Conservation (phyloP, 225 moss, liverwort and hornwort species). For the Lunularia cruciata region DNA sequence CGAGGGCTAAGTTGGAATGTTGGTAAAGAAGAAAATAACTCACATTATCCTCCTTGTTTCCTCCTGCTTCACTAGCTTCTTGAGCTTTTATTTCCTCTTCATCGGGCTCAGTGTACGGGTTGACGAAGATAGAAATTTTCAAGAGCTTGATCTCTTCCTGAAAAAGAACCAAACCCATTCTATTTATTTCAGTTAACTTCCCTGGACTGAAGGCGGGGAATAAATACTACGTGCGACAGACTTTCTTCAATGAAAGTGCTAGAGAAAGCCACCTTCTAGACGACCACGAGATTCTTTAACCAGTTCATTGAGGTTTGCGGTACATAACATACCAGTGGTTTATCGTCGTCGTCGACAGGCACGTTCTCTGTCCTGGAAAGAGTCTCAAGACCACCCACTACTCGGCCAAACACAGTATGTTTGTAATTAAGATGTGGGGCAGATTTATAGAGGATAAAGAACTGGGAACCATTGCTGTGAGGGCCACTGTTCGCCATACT, state of each 20-base stretch:
- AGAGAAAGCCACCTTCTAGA: no score
- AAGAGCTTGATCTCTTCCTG: conserved; percentile 81
- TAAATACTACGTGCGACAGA: no score
- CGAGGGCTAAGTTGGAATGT: no score
- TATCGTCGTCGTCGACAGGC: conserved; percentile 88
- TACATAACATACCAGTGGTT: conserved; percentile 51
- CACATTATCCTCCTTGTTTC: conserved; percentile 54
- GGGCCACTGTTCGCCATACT: conserved; percentile 99
- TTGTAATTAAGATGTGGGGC: conserved; percentile 95
- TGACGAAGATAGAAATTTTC: conserved; percentile 65
- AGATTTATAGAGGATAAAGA: conserved; percentile 90
- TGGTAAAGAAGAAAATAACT: conserved; percentile 7
- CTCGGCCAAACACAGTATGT: conserved; percentile 84
- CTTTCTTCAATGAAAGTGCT: neutral
- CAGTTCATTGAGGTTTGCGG: neutral
- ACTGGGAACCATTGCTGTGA: conserved; percentile 92
- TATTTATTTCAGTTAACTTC: neutral
- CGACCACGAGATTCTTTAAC: neutral
- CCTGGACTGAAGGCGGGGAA: neutral
- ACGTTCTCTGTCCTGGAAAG: conserved; percentile 83
- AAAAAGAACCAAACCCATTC: neutral
- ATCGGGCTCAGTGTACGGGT: conserved; percentile 88
- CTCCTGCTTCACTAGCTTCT: conserved; percentile 45
- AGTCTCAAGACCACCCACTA: conserved; percentile 86
- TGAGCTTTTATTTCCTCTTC: conserved; percentile 73